Evolutionary conservation across 2,329 filamentous ascomycete genomes (phyloP).

Genomic region (Dothidotthia symphoricarpi): DNA sequence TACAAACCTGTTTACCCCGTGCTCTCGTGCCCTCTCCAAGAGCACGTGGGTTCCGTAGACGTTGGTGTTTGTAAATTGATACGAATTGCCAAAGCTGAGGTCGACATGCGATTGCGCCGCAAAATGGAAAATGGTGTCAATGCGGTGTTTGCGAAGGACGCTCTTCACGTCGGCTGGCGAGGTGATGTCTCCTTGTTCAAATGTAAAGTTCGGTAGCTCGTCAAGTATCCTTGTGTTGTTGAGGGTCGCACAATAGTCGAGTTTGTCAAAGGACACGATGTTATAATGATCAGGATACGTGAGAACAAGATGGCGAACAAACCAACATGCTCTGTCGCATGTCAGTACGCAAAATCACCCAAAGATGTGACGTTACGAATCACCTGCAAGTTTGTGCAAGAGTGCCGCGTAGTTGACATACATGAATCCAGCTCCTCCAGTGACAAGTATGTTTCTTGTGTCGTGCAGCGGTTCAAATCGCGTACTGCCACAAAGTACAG

Average conservation of each 20-base stretch:
- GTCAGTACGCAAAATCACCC: conserved; percentile 13
- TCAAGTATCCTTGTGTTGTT: conserved; percentile 74
- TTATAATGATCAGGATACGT: conserved; percentile 74
- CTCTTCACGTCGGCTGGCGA: conserved; percentile 67
- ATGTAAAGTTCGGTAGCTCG: conserved; percentile 68
- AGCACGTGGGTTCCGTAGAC: conserved; percentile 82
- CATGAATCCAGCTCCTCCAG: conserved; percentile 84
- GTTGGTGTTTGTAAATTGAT: conserved; percentile 77
- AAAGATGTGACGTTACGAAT: too few species aligned
- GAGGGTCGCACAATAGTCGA: conserved; percentile 77
- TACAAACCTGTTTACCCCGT: conserved; percentile 70
- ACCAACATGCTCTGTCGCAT: conserved; percentile 68
- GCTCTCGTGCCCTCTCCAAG: conserved; percentile 71
- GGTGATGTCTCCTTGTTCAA: conserved; percentile 77
- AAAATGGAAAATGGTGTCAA: conserved; percentile 81
- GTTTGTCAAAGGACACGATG: conserved; percentile 78
- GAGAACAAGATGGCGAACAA: conserved; percentile 72
- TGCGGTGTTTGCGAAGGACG: conserved; percentile 67
- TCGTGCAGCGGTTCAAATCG: conserved; percentile 67
- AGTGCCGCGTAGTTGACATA: conserved; percentile 53
- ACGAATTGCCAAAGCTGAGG: conserved; percentile 77
- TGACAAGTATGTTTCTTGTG: conserved; percentile 79
- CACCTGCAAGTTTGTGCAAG: too few species aligned
- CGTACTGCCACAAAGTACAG: conserved; percentile 66
- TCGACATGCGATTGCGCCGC: conserved; percentile 85